phyloP scores from a whole-genome alignment of 768 basidiomycete genomes.

The Leccinum variicolor region DNA sequence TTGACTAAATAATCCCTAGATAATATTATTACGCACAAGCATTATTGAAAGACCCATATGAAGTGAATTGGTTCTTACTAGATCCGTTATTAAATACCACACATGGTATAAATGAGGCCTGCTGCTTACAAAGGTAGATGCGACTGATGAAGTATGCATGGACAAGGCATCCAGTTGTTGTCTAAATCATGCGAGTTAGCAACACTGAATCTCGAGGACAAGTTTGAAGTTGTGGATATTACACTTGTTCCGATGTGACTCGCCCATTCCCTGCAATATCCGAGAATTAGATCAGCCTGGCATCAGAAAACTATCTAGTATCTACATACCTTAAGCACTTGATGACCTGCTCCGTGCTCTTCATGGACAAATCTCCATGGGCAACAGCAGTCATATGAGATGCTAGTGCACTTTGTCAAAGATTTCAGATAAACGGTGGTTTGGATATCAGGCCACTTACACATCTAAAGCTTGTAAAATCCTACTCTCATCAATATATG shows the following conservation, averaged over 20 bases:
- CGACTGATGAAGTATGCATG: constrained; percentile 23
- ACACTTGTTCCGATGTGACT: constrained; percentile 17
- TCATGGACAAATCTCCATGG: not conserved
- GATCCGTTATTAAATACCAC: not conserved
- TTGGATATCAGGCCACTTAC: constrained; percentile 4
- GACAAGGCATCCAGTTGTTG: constrained; percentile 18
- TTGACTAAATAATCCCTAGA: not conserved
- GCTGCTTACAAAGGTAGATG: constrained; percentile 21
- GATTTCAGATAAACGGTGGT: not conserved
- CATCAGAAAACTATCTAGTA: not conserved
- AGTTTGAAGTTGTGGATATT: not conserved
- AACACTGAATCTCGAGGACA: not conserved
- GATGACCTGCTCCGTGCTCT: not conserved
- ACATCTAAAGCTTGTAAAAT: constrained; percentile 11
- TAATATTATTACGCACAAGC: constrained; percentile 14
- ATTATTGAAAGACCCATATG: constrained; percentile 2
- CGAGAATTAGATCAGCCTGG: not conserved
- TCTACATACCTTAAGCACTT: constrained; percentile 6
- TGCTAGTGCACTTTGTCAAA: constrained; percentile 9
- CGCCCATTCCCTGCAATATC: constrained; percentile 9
- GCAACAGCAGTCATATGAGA: constrained; percentile 4
- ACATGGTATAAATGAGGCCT: not conserved
- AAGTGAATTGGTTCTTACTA: constrained; percentile 8
- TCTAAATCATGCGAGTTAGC: constrained; percentile 13
- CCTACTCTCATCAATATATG: constrained; percentile 14